A percentile compares a stretch with the other conserved stretches of the same genome.
phyloP scores from a whole-genome alignment of 2,329 filamentous ascomycete genomes.

The Lasiodiplodia sp. region DNA sequence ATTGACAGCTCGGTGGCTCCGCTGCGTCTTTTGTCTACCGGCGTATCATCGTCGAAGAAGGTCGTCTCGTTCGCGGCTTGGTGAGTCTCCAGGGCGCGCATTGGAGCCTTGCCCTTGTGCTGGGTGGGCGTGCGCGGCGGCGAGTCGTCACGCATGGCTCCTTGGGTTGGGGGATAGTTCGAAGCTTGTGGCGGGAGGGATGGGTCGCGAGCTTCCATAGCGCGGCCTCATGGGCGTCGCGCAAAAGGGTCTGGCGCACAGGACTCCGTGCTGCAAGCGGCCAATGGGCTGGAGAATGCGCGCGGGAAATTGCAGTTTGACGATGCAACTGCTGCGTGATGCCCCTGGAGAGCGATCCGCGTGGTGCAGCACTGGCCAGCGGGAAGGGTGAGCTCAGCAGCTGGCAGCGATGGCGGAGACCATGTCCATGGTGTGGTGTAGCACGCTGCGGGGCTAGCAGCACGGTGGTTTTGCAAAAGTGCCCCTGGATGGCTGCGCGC shows the following conservation, averaged over 20 bases:
- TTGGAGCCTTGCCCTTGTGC: slow-evolving; percentile 26
- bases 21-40: slow-evolving; percentile 31
- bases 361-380: slow-evolving; percentile 23
- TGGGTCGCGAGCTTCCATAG: slow-evolving; percentile 28
- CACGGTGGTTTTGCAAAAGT: slow-evolving; percentile 15
- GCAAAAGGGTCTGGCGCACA: slow-evolving; percentile 28
- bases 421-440: slow-evolving; percentile 17
- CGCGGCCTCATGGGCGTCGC: slow-evolving; percentile 28
- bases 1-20: slow-evolving; percentile 21
- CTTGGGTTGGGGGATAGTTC: slow-evolving; percentile 15
- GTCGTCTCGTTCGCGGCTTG: neutral
- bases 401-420: slow-evolving; percentile 5
- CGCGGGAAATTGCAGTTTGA: slow-evolving; percentile 28
- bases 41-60: slow-evolving; percentile 32
- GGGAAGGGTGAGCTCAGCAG: slow-evolving; percentile 11
- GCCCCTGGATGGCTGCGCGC: slow-evolving; percentile 19
- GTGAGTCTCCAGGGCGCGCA: slow-evolving; percentile 26
- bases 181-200: slow-evolving; percentile 20
- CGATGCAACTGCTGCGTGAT: slow-evolving; percentile 15
- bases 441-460: slow-evolving; percentile 25
- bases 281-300: slow-evolving; percentile 25
- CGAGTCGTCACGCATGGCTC: slow-evolving; percentile 29
- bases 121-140: slow-evolving; percentile 27
- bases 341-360: slow-evolving; percentile 25
- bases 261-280: slow-evolving; percentile 16